Conservation (phyloP, 2,329 filamentous ascomycete species). For the Tolypocladium capitatum region DNA sequence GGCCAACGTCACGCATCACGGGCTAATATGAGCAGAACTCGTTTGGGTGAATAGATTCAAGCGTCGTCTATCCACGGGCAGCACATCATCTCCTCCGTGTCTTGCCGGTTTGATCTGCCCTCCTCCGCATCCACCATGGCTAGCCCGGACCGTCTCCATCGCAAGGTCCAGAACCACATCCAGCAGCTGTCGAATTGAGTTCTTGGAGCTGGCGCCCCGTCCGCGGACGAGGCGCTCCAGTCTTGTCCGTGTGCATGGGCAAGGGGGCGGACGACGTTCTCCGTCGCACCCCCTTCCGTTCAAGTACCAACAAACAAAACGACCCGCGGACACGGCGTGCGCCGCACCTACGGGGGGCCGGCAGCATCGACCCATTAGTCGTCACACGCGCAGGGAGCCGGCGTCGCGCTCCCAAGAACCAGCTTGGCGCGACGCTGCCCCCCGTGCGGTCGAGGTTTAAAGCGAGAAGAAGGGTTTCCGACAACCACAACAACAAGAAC, state of each 20-base stretch:
- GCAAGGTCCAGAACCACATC: constrained; percentile 17
- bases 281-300: constrained; percentile 6
- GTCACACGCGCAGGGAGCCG: constrained; percentile 11
- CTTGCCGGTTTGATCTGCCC: constrained; percentile 8
- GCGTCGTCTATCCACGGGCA: constrained; percentile 29
- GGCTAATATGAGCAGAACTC: not conserved
- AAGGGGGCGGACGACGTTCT: not conserved
- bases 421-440: constrained; percentile 25
- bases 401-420: constrained; percentile 23
- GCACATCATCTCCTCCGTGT: not conserved
- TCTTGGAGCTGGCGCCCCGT: constrained; percentile 12
- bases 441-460: constrained; percentile 13
- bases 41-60: constrained; percentile 32
- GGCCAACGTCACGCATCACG: not conserved
- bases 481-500: constrained; percentile 16
- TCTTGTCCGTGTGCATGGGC: constrained; percentile 5
- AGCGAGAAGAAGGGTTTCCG: constrained; percentile 7
- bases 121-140: constrained; percentile 16
- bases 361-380: constrained; percentile 40
- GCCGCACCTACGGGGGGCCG: constrained; percentile 28
- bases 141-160: constrained; percentile 17
- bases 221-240: constrained; percentile 11
- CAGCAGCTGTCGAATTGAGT: constrained; percentile 7
- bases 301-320: constrained; percentile 18
- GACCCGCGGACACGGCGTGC: constrained; percentile 14